Conservation (phyloP, 768 basidiomycete species). For the Leccinum disarticulatum region DNA sequence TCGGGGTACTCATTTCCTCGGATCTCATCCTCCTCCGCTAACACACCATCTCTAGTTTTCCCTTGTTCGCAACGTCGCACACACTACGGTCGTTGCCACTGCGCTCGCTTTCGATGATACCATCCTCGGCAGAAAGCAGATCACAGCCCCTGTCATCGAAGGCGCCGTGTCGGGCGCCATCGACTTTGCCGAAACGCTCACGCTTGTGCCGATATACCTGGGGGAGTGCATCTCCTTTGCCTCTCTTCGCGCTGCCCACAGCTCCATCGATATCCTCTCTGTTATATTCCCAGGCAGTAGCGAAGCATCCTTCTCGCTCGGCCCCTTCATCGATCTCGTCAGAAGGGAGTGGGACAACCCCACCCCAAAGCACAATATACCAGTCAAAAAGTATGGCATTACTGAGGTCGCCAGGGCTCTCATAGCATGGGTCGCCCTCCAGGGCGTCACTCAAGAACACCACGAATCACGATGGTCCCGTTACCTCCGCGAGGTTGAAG, state of each 20-base stretch:
- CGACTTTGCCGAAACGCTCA: constrained; percentile 66
- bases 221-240: constrained; percentile 77
- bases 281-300: constrained; percentile 72
- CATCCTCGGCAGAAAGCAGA: constrained; percentile 60
- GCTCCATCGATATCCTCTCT: constrained; percentile 72
- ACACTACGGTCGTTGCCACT: constrained; percentile 56
- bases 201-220: constrained; percentile 71
- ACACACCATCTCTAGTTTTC: constrained; percentile 53
- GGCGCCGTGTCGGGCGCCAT: constrained; percentile 61
- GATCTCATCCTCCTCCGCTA: constrained; percentile 5
- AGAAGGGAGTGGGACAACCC: constrained; percentile 71
- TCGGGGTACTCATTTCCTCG: constrained; percentile 53
- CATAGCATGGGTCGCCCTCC: constrained; percentile 77
- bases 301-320: constrained; percentile 80
- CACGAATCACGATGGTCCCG: constrained; percentile 72
- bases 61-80: constrained; percentile 60
- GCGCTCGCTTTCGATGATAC: constrained; percentile 62
- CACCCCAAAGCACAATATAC: constrained; percentile 49
- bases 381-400: constrained; percentile 60
- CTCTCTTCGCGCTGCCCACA: constrained; percentile 69
- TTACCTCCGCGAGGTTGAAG: constrained; percentile 63
- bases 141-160: constrained; percentile 57
- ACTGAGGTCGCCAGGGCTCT: constrained; percentile 68
- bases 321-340: constrained; percentile 78
- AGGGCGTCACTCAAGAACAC: constrained; percentile 79